Evolutionary conservation across 2,329 filamentous ascomycete genomes (phyloP), one percentile per base, ranked within the genome.

Genomic region (Passalora sequoiae): DNA sequence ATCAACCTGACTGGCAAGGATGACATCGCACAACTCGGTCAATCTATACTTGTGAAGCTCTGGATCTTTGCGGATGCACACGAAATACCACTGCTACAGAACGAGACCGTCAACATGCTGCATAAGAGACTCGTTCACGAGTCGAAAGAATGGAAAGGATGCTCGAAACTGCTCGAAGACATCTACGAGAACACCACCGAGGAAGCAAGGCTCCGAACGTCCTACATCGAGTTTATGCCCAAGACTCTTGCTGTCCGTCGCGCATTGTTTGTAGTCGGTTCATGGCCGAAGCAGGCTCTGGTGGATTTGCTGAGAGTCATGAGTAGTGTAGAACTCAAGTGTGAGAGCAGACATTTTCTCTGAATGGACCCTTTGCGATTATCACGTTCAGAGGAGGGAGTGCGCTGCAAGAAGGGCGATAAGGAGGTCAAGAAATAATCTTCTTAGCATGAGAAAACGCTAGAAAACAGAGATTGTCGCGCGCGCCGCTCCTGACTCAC

Each of bases 31-130:
- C 2, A 7, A n/a, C 6, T 36, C 15, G 5, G 9, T 17, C 33
- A 30, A 16, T n/a, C 2, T 17, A 12, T 22, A 9, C 38, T 45
- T 6, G 29, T 3, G 25, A 33, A 32, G 12, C 24, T 49, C 2
- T 52, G 46, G 43, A 16, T 41, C 1, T 38, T 52, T 6, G 49
- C 33, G 1, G 46, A 52, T n/a, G 25, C 40, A 3, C 43, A 46
- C 7, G 13, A 47, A 5, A 38, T 52, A 9, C 49, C 46, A 3
- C 13, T 49, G 6, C 35, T 51, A 15, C 20, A 19, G 6, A 16
- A 41, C 16, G 15, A 13, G 16, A 16, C 32, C 5, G 16, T 38
- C 10, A 12, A 9, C 3, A 10, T 4, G 1, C 33, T 17, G 30
- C 10, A 15, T 17, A 32, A 32, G 4, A 32, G 20, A 17, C 30